Evolutionary conservation across 2,329 filamentous ascomycete species (phyloP).

Genomic region (Diaporthe sp.): DNA sequence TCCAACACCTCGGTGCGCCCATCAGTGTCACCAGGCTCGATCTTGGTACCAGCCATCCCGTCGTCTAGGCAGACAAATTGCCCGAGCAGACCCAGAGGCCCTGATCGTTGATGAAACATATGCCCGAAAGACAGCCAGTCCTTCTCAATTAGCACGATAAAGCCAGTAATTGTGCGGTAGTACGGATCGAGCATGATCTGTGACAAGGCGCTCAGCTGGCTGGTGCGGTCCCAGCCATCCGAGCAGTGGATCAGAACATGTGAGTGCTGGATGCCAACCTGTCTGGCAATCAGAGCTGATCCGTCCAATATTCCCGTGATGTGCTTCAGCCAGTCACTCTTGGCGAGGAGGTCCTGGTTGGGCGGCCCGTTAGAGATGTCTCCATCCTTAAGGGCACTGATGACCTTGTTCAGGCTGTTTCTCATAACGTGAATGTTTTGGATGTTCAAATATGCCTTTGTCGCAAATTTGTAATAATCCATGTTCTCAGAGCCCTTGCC

Average conservation of each 20-base stretch:
- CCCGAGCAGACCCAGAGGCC: constrained; percentile 89
- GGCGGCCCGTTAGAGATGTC: constrained; percentile 88
- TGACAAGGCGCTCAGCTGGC: constrained; percentile 90
- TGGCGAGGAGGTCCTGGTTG: constrained; percentile 82
- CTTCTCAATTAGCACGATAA: constrained; percentile 94
- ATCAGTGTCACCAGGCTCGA: constrained; percentile 73
- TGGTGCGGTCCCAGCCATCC: constrained; percentile 98
- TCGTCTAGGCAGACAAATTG: constrained; percentile 95
- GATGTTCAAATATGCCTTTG: constrained; percentile 93
- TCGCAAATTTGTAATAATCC: constrained; percentile 94
- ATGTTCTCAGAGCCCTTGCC: constrained; percentile 97
- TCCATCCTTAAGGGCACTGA: constrained; percentile 92
- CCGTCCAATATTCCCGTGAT: constrained; percentile 88
- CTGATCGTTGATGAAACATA: constrained; percentile 95
- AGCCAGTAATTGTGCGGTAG: constrained; percentile 93
- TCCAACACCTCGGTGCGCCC: constrained; percentile 81
- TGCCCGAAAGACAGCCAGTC: constrained; percentile 98
- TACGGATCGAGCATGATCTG: constrained; percentile 97
- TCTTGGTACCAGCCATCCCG: constrained; percentile 73
- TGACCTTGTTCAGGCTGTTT: constrained; percentile 86
- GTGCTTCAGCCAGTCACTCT: constrained; percentile 93
- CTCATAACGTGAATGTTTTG: constrained; percentile 99
- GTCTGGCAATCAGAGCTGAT: constrained; percentile 84
- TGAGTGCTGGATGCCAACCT: constrained; percentile 92
- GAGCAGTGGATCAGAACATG: constrained; percentile 98